phyloP scores from a whole-genome alignment of 2,329 filamentous ascomycete genomes.

The Truncatella angustata region DNA sequence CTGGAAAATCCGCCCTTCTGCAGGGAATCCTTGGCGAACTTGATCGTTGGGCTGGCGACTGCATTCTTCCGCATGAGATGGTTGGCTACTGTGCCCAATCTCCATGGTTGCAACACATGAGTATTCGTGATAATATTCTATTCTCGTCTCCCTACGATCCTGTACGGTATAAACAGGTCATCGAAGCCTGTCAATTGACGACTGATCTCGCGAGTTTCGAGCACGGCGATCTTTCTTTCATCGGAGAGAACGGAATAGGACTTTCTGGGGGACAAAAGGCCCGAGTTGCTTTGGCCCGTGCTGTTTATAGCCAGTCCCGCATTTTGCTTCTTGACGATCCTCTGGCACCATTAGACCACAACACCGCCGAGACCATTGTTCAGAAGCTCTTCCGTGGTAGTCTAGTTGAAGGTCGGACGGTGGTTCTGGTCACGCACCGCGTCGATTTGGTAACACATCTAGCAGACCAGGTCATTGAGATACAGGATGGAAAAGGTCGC shows the following conservation, averaged over 20 bases:
- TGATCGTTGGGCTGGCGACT: conserved; percentile 58
- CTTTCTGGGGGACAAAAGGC: conserved; percentile 64
- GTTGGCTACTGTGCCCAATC: conserved; percentile 59
- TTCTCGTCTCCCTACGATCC: conserved; percentile 58
- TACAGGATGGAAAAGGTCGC: conserved; percentile 58
- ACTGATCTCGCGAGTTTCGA: conserved; percentile 56
- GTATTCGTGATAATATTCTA: conserved; percentile 62
- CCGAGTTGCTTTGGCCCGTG: conserved; percentile 60
- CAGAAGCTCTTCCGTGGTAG: conserved; percentile 58
- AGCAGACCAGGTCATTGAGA: conserved; percentile 71
- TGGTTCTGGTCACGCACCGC: conserved; percentile 77
- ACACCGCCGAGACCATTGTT: conserved; percentile 62
- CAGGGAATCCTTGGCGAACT: conserved; percentile 61
- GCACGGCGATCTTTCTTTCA: conserved; percentile 55
- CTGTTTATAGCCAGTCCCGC: conserved; percentile 56
- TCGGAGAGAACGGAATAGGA: conserved; percentile 62
- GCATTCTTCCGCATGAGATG: conserved; percentile 46
- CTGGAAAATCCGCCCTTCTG: conserved; percentile 60
- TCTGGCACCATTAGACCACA: conserved; percentile 61
- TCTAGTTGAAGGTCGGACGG: conserved; percentile 61
- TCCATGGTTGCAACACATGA: conserved; percentile 66
- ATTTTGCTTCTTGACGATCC: conserved; percentile 63
- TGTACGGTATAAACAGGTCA: conserved; percentile 54
- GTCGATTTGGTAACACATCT: conserved; percentile 75
- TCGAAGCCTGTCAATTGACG: conserved; percentile 59